Percentiles rank a stretch among this genome's conserved stretches.
Evolutionary conservation across 768 basidiomycete species (phyloP).

Genomic region (Amanita thiersii): DNA sequence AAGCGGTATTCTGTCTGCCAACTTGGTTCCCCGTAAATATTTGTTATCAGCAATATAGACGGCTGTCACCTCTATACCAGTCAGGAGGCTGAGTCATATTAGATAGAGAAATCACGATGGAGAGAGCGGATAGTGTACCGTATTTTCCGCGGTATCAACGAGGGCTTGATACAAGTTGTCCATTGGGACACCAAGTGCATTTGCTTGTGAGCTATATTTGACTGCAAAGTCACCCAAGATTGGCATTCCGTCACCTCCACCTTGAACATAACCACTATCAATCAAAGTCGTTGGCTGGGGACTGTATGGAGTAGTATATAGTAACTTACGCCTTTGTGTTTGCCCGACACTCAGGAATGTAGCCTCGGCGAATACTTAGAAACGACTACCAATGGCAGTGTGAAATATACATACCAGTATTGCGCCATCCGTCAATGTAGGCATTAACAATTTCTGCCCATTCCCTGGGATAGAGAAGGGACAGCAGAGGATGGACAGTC

Average conservation of each 20-base stretch:
- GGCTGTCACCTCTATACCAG: too few relatives aligned
- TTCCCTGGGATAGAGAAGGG: too few relatives aligned
- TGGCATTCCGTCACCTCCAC: conserved; percentile 43
- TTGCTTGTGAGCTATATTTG: conserved; percentile 31
- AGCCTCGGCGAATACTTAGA: too few relatives aligned
- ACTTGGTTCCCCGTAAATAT: too few relatives aligned
- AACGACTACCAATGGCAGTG: too few relatives aligned
- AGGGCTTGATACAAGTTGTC: conserved; percentile 42
- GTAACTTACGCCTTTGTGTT: conserved; percentile 37
- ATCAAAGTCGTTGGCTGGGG: neutral
- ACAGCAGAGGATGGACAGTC: too few relatives aligned
- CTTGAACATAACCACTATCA: conserved; percentile 38
- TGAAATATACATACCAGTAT: too few relatives aligned
- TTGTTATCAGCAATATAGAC: too few relatives aligned
- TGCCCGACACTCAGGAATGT: conserved; percentile 40
- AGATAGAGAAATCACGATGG: neutral
- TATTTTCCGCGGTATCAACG: conserved; percentile 44
- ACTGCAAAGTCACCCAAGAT: conserved; percentile 44
- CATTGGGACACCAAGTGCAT: conserved; percentile 31
- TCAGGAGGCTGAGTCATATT: conserved; percentile 30
- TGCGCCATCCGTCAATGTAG: too few relatives aligned
- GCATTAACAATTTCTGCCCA: too few relatives aligned
- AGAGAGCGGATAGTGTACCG: conserved; percentile 20
- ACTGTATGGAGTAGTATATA: neutral
- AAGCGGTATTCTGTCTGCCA: too few relatives aligned